These are phyloP conservation scores for Zygosaccharomyces gambellarensis DNA, from an alignment of 805 yeast species.

Conservation along the genomic window DNA sequence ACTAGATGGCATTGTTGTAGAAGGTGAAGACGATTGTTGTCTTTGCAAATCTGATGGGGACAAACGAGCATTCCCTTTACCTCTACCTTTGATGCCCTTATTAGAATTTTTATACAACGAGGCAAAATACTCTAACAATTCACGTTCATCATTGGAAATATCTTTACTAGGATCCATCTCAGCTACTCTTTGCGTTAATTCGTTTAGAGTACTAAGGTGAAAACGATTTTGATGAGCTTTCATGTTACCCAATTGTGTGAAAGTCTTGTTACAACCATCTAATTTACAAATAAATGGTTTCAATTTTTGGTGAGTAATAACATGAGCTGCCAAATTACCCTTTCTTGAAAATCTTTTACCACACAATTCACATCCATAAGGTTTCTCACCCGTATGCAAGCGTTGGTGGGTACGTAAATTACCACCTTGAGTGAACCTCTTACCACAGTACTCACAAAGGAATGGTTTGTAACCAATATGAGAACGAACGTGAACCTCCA, in stretches of 20 bases:
- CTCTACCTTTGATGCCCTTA: constrained; percentile 89
- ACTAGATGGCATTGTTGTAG: not conserved
- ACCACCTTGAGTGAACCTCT: constrained; percentile 86
- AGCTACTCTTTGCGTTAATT: constrained; percentile 62
- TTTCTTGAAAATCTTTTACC: constrained; percentile 76
- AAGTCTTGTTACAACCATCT: constrained; percentile 76
- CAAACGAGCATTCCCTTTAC: constrained; percentile 41
- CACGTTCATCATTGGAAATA: constrained; percentile 60
- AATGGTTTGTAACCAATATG: constrained; percentile 86
- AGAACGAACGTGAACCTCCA: constrained; percentile 83
- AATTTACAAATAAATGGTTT: constrained; percentile 77
- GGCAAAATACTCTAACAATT: constrained; percentile 70
- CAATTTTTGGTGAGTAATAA: constrained; percentile 70
- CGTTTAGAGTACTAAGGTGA: constrained; percentile 66
- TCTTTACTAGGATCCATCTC: constrained; percentile 48
- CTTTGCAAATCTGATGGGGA: constrained; percentile 12
- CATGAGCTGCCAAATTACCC: constrained; percentile 88
- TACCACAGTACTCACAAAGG: constrained; percentile 71
- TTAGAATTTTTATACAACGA: constrained; percentile 81
- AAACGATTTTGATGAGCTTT: constrained; percentile 92
- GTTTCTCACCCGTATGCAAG: constrained; percentile 89
- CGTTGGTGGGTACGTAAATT: constrained; percentile 80
- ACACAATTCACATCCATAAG: constrained; percentile 76
- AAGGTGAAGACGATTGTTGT: constrained; percentile 3
- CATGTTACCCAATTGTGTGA: constrained; percentile 88